A percentile compares a stretch with the other conserved stretches of the same genome.
Evolutionary conservation across 306 rosid genomes (phyloP).

Genomic region (Carpinus viminea): DNA sequence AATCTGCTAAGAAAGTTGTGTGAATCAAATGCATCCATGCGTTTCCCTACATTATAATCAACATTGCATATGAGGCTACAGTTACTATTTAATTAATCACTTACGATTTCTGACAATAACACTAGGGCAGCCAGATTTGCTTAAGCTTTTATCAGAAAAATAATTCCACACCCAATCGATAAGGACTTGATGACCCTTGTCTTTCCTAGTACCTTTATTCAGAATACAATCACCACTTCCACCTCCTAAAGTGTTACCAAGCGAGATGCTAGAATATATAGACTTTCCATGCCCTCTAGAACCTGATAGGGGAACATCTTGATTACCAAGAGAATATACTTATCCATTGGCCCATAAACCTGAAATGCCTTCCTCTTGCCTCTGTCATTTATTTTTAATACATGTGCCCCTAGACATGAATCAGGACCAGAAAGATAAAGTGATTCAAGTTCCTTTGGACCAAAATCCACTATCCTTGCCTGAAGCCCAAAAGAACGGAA

Average conservation of each 20-base stretch:
- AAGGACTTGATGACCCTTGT: constrained; percentile 61
- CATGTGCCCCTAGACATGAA: constrained; percentile 41
- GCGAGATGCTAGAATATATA: constrained; percentile 15
- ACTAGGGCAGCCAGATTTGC: constrained; percentile 32
- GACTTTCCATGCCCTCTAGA: constrained; percentile 30
- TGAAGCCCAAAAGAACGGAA: constrained; percentile 69
- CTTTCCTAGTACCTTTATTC: constrained; percentile 24
- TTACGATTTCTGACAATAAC: constrained; percentile 62
- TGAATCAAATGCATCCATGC: constrained; percentile 10
- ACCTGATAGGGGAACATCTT: constrained; percentile 23
- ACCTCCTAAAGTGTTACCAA: constrained; percentile 20
- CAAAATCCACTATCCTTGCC: constrained; percentile 81
- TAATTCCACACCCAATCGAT: constrained; percentile 86
- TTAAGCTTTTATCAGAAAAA: constrained; percentile 52
- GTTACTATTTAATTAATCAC: constrained; percentile 25
- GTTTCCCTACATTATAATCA: background rate
- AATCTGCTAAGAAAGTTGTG: background rate
- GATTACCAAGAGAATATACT: constrained; percentile 22
- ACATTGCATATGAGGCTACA: background rate
- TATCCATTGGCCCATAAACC: constrained; percentile 50
- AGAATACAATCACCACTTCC: constrained; percentile 21
- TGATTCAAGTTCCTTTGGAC: constrained; percentile 63
- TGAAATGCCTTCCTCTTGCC: constrained; percentile 42
- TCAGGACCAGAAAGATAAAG: constrained; percentile 60
- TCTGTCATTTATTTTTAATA: constrained; percentile 22